Evolutionary conservation across 805 yeast species (phyloP).

Genomic region (Lachancea cidri): DNA sequence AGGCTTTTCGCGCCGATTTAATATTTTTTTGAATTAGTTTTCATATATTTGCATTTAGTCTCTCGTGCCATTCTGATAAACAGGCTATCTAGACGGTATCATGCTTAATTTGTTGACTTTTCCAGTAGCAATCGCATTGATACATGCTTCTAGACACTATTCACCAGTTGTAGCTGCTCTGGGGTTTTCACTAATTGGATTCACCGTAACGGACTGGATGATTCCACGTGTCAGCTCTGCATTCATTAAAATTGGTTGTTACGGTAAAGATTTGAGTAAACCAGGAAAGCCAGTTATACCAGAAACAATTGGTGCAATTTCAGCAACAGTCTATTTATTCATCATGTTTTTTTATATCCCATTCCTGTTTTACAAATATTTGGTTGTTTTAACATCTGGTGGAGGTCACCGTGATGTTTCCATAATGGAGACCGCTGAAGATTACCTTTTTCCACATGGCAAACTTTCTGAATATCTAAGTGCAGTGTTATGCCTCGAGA

Average conservation of each 20-base stretch:
- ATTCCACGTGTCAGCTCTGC: constrained; percentile 65
- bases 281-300: constrained; percentile 70
- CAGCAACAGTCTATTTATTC: constrained; percentile 75
- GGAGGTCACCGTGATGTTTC: constrained; percentile 46
- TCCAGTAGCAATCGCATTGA: constrained; percentile 2
- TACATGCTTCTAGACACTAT: constrained; percentile 19
- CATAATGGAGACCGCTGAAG: constrained; percentile 13
- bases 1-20: not conserved
- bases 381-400: constrained; percentile 54
- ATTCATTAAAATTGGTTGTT: constrained; percentile 74
- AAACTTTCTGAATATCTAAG: constrained; percentile 82
- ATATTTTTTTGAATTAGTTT: no score
- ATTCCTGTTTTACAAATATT: constrained; percentile 71
- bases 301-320: constrained; percentile 88
- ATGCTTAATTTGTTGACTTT: constrained; percentile 3
- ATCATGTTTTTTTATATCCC: constrained; percentile 84
- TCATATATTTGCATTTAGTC: not conserved
- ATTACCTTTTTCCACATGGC: constrained; percentile 61
- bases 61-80: not conserved
- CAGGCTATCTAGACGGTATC: not conserved
- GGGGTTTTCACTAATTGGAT: constrained; percentile 68
- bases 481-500: constrained; percentile 76
- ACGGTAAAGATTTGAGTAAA: constrained; percentile 81
- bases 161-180: constrained; percentile 41
- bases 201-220: constrained; percentile 48